These are phyloP conservation scores for Xylariaceae sp. DNA, from an alignment of 2,329 filamentous ascomycete species.

Conservation along the genomic window DNA sequence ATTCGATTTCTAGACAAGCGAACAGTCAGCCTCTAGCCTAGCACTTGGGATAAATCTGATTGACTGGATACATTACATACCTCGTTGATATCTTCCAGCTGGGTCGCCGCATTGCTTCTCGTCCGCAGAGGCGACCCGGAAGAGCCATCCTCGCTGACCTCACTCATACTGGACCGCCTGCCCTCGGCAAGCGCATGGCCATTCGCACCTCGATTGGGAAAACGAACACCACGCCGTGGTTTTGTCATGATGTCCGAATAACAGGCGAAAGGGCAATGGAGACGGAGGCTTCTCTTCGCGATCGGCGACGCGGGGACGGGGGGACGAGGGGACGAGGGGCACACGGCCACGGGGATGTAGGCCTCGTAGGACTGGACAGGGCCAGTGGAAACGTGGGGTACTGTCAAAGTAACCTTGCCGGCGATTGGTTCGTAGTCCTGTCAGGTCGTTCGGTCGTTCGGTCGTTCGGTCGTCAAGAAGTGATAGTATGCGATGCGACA, in stretches of 20 bases:
- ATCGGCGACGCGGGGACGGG: background rate
- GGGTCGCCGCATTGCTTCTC: conserved; percentile 23
- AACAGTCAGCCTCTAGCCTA: background rate
- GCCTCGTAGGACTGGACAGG: background rate
- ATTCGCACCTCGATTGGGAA: conserved; percentile 46
- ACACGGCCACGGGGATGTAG: background rate
- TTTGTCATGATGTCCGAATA: conserved; percentile 28
- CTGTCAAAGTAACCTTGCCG: background rate
- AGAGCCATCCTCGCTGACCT: conserved; percentile 56
- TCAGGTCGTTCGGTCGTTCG: background rate
- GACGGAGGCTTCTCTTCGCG: background rate
- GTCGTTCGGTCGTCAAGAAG: no score
- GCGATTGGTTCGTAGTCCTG: background rate
- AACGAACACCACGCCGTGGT: conserved; percentile 48
- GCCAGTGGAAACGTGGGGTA: background rate
- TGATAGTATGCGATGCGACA: background rate
- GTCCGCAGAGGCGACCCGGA: conserved; percentile 32
- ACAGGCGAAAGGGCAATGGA: background rate
- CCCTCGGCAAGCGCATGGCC: conserved; percentile 43
- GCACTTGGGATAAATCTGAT: background rate
- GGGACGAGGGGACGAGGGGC: background rate
- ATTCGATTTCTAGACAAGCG: conserved; percentile 37
- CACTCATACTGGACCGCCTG: conserved; percentile 65
- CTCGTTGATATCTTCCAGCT: conserved; percentile 37
- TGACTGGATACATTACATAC: conserved; percentile 26